These are phyloP conservation scores for Colletotrichum melonis DNA, from an alignment of 2,329 filamentous ascomycete species.

Conservation along the genomic window DNA sequence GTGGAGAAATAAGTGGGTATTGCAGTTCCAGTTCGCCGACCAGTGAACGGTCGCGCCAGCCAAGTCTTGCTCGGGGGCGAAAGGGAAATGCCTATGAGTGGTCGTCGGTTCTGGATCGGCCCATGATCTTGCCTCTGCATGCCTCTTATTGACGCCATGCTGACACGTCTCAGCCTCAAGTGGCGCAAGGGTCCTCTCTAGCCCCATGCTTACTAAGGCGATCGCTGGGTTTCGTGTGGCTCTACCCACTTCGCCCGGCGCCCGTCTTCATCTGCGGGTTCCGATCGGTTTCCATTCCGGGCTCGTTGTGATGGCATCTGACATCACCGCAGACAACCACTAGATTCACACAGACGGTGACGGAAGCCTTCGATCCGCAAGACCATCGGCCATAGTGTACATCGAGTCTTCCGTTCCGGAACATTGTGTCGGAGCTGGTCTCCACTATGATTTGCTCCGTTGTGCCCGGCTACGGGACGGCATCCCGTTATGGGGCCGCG, in stretches of 20 bases:
- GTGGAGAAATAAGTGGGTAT: neutral
- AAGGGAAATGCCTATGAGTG: neutral
- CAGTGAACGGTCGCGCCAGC: neutral
- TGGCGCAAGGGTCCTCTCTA: neutral
- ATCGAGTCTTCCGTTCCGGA: neutral
- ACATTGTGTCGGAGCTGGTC: neutral
- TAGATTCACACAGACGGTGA: neutral
- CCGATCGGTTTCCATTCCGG: constrained; percentile 5
- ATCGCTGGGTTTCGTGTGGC: constrained; percentile 13
- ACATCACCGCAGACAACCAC: constrained; percentile 2
- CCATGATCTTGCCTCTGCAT: constrained; percentile 13
- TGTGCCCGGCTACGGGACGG: neutral
- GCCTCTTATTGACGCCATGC: constrained; percentile 7
- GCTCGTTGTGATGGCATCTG: neutral
- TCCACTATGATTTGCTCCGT: neutral
- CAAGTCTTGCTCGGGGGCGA: neutral
- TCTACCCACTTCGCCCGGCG: neutral
- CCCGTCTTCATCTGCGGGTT: neutral
- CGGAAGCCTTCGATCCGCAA: neutral
- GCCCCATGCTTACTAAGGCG: neutral
- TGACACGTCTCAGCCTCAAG: constrained; percentile 22
- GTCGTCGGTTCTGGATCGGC: constrained; percentile 1
- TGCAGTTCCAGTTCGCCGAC: neutral
- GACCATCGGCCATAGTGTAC: neutral
- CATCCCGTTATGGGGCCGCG: constrained; percentile 1